These are phyloP conservation scores for Aspergillus pseudoterreus DNA, from an alignment of 2,329 filamentous ascomycete genomes.

Conservation along the genomic window DNA sequence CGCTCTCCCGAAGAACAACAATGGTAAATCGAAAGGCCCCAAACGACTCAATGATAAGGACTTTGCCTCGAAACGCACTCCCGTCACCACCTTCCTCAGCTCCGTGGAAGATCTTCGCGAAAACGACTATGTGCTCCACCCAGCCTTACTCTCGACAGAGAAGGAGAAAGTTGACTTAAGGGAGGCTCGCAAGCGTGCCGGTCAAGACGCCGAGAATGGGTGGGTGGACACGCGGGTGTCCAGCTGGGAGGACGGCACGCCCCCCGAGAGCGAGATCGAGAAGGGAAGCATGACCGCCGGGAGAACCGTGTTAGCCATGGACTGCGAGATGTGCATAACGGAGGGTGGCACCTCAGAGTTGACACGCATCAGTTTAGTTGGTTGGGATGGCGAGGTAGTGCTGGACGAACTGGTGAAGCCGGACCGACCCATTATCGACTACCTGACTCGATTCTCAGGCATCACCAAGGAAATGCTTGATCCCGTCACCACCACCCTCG, in stretches of 20 bases:
- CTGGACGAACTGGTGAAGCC: constrained; percentile 93
- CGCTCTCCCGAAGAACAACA: constrained; percentile 64
- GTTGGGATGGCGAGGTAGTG: constrained; percentile 78
- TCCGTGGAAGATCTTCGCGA: constrained; percentile 70
- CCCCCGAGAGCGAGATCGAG: constrained; percentile 68
- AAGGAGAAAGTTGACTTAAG: constrained; percentile 54
- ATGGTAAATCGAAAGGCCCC: constrained; percentile 50
- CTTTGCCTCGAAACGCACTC: constrained; percentile 72
- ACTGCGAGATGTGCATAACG: constrained; percentile 97
- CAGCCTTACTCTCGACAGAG: constrained; percentile 62
- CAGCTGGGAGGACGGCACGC: constrained; percentile 61
- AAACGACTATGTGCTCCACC: constrained; percentile 82
- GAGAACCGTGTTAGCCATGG: constrained; percentile 72
- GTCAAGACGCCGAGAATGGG: constrained; percentile 55
- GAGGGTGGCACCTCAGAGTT: constrained; percentile 75
- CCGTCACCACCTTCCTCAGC: constrained; percentile 75
- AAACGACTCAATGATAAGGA: constrained; percentile 60
- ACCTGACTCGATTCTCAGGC: constrained; percentile 86
- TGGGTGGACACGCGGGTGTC: constrained; percentile 79
- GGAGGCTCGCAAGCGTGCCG: constrained; percentile 49
- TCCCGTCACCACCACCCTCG: constrained; percentile 75
- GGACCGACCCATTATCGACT: constrained; percentile 80
- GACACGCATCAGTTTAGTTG: constrained; percentile 80
- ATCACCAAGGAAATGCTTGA: constrained; percentile 84
- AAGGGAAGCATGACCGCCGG: constrained; percentile 80